Percentiles rank a stretch among this genome's conserved stretches.
These are phyloP conservation scores for Henckelia pumila DNA, from an alignment of 257 asterid genomes.

Conservation along the genomic window DNA sequence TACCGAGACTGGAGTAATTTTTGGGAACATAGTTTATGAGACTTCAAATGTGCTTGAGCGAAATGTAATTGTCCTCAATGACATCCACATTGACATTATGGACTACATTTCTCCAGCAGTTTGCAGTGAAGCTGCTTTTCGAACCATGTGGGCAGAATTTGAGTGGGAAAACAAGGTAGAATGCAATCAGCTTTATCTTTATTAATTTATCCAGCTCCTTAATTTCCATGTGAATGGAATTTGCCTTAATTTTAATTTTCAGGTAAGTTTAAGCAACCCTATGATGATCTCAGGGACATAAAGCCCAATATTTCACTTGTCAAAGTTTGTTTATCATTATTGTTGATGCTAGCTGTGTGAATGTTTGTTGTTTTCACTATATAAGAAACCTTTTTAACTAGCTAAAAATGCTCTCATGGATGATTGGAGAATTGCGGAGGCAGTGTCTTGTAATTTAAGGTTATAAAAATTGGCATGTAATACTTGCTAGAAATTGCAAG, in stretches of 20 bases:
- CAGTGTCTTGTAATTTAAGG: background rate
- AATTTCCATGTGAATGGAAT: conserved; percentile 3
- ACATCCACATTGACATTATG: conserved; percentile 97
- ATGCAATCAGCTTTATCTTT: conserved; percentile 15
- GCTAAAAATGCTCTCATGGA: background rate
- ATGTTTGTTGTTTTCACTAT: background rate
- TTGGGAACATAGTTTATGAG: conserved; percentile 94
- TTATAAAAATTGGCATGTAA: background rate
- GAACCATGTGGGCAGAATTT: conserved; percentile 98
- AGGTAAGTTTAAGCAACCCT: background rate
- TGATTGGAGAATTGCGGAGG: background rate
- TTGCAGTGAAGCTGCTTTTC: conserved; percentile 87
- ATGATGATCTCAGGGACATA: background rate
- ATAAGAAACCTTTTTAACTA: background rate
- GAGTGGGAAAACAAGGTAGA: conserved; percentile 98
- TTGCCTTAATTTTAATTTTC: conserved; percentile 6
- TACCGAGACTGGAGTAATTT: conserved; percentile 94
- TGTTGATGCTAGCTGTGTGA: background rate
- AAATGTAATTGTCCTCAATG: conserved; percentile 83
- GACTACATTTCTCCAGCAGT: conserved; percentile 95
- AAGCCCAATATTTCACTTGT: background rate
- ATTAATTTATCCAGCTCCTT: conserved; percentile 14
- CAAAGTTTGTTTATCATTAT: background rate
- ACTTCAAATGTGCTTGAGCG: conserved; percentile 90
- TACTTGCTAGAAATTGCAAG: background rate